Percentiles rank a stretch among this genome's conserved stretches.
These are phyloP conservation scores for Gossypioides kirkii DNA, from an alignment of 345 rosid genomes.

Conservation along the genomic window DNA sequence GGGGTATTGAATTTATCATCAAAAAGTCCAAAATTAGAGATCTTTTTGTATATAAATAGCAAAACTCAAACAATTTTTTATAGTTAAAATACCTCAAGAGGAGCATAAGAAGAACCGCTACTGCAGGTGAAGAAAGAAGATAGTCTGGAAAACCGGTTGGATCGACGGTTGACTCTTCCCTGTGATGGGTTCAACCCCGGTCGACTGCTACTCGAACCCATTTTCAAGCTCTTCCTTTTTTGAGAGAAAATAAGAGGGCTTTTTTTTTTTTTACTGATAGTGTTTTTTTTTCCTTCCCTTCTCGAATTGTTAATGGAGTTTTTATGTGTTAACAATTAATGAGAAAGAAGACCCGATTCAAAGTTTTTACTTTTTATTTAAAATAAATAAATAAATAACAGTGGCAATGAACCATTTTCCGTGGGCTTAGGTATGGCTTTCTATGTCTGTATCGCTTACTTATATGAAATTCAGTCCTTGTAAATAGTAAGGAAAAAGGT, in stretches of 20 bases:
- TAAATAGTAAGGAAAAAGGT: too few species aligned
- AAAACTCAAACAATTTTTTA: neutral
- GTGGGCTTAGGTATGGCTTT: neutral
- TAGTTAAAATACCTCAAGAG: conserved; percentile 35
- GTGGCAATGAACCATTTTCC: neutral
- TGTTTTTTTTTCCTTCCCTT: neutral
- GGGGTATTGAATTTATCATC: neutral
- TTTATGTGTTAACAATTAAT: neutral
- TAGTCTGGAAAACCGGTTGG: conserved; percentile 21
- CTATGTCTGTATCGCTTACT: too few species aligned
- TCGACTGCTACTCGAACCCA: conserved; percentile 55
- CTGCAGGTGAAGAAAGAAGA: conserved; percentile 46
- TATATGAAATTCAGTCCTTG: too few species aligned
- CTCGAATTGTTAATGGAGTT: neutral
- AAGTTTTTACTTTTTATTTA: neutral
- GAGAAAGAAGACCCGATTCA: neutral
- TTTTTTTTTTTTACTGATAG: neutral
- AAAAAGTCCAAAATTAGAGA: neutral
- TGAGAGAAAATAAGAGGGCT: neutral
- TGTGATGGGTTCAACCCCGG: conserved; percentile 27
- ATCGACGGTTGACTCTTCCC: conserved; percentile 33
- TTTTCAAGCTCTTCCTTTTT: conserved; percentile 14
- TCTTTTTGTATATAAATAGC: neutral
- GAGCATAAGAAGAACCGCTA: conserved; percentile 36
- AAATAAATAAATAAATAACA: too few species aligned